phyloP scores from a whole-genome alignment of 2,329 filamentous ascomycete species.

The Colletotrichum musae region DNA sequence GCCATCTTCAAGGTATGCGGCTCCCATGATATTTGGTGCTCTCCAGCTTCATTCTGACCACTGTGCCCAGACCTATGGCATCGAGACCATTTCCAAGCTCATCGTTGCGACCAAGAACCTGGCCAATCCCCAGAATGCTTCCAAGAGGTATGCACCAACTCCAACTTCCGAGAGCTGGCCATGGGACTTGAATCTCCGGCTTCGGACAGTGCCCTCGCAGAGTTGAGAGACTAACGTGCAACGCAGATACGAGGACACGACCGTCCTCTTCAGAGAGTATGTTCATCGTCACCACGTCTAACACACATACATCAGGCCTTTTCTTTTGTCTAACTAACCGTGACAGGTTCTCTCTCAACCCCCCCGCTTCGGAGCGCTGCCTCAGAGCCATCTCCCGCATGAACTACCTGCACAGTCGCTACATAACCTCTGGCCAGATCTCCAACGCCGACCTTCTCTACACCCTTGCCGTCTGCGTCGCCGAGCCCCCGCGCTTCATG shows the following conservation, averaged over 20 bases:
- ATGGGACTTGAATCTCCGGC: background rate
- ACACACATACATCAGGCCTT: background rate
- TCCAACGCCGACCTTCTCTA: conserved; percentile 56
- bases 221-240: background rate
- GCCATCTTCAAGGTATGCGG: conserved; percentile 56
- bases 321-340: background rate
- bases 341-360: conserved; percentile 50
- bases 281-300: background rate
- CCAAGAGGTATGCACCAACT: conserved; percentile 51
- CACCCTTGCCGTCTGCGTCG: conserved; percentile 70
- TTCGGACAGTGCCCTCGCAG: background rate
- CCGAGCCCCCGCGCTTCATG: conserved; percentile 76
- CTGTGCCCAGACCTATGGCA: conserved; percentile 54
- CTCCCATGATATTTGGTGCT: too few species aligned
- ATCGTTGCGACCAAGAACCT: conserved; percentile 54
- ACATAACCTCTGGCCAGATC: conserved; percentile 54
- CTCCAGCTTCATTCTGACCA: too few species aligned
- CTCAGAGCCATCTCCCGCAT: conserved; percentile 56
- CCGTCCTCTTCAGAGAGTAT: conserved; percentile 54
- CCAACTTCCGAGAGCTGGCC: background rate
- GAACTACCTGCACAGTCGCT: conserved; percentile 57
- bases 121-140: conserved; percentile 47
- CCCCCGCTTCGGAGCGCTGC: conserved; percentile 52
- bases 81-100: conserved; percentile 55
- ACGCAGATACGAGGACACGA: conserved; percentile 58